Conservation (phyloP, 805 yeast species). For the Yamadazyma tumulicola region DNA sequence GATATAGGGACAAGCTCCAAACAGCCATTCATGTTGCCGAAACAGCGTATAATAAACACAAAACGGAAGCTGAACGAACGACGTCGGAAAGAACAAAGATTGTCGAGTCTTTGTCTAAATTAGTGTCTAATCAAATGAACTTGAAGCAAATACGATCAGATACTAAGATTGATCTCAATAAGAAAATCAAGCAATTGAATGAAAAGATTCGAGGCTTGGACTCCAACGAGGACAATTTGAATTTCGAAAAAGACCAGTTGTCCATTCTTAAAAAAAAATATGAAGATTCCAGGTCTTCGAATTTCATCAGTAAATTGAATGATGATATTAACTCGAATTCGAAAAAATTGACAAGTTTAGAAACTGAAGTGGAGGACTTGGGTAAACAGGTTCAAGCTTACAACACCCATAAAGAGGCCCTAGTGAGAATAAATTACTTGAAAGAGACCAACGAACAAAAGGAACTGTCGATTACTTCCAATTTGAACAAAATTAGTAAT, state of each 20-base stretch:
- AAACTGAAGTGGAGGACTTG: constrained; percentile 10
- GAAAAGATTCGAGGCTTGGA: constrained; percentile 32
- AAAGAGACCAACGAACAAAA: constrained; percentile 13
- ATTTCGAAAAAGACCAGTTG: constrained; percentile 42
- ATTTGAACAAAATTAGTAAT: constrained; percentile 2
- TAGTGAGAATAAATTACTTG: constrained; percentile 11
- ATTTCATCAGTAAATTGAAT: constrained; percentile 5
- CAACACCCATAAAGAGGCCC: constrained; percentile 10
- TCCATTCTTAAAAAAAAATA: constrained; percentile 34
- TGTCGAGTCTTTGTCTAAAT: constrained; percentile 6
- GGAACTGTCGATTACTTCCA: constrained; percentile 1
- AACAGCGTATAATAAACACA: not conserved
- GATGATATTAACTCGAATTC: constrained; percentile 6
- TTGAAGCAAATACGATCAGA: constrained; percentile 5
- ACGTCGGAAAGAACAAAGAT: constrained; percentile 5
- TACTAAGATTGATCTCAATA: constrained; percentile 3
- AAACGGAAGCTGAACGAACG: not conserved
- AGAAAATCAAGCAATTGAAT: constrained; percentile 7
- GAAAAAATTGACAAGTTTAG: constrained; percentile 24
- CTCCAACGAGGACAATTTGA: constrained; percentile 36
- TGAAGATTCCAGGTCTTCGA: constrained; percentile 8
- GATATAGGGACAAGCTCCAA: not conserved
- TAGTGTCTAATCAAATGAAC: constrained; percentile 9
- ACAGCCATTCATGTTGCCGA: not conserved
- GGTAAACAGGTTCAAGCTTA: constrained; percentile 8